phyloP scores from a whole-genome alignment of 345 rosid species.

The Ceriops tagal region DNA sequence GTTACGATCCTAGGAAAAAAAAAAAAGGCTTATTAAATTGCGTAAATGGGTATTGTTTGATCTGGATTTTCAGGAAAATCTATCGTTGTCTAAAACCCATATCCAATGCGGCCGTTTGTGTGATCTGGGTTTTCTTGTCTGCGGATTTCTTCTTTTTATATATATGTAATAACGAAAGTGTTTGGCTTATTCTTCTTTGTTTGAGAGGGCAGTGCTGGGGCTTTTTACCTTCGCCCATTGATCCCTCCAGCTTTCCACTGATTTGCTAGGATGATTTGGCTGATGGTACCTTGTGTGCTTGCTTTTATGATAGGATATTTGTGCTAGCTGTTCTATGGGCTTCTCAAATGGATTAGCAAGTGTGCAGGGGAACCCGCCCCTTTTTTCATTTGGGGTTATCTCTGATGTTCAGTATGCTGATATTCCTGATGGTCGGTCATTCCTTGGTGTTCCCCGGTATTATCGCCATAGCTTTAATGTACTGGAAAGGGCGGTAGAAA shows the following conservation, averaged over 20 bases:
- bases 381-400: conserved; percentile 86
- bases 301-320: conserved; percentile 13
- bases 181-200: no score
- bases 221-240: neutral
- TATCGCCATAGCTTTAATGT: conserved; percentile 75
- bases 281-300: neutral
- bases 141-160: neutral
- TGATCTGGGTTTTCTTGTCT: neutral
- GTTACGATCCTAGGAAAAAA: no score
- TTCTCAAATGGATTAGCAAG: conserved; percentile 34
- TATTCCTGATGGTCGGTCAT: conserved; percentile 80
- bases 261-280: neutral
- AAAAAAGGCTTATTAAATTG: no score
- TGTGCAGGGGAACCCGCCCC: conserved; percentile 43
- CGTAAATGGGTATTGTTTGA: neutral
- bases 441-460: conserved; percentile 75
- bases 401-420: conserved; percentile 92
- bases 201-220: no score
- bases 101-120: neutral
- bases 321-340: conserved; percentile 37
- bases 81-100: neutral
- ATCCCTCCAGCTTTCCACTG: neutral
- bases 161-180: no score
- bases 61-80: neutral
- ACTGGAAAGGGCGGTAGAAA: conserved; percentile 64